A percentile compares a stretch with the other conserved stretches of the same genome.
Evolutionary conservation across 352 stramenopile genomes (phyloP).

Genomic region (Phytopythium chamaehyphon): DNA sequence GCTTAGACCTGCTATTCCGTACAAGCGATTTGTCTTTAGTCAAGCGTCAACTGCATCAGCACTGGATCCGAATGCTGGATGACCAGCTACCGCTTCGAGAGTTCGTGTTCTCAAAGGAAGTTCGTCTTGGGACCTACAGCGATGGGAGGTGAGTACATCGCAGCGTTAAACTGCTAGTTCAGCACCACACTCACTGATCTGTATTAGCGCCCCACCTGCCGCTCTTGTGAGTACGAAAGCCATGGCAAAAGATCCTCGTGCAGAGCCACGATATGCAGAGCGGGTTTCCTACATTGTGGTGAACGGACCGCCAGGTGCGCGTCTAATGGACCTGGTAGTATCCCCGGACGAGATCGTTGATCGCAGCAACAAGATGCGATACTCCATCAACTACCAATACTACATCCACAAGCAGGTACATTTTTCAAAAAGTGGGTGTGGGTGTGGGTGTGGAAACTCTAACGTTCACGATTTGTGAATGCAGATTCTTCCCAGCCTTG

Average conservation of each 20-base stretch:
- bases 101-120: constrained; percentile 86
- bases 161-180: background rate
- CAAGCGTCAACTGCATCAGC: constrained; percentile 54
- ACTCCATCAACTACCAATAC: constrained; percentile 90
- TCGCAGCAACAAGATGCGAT: constrained; percentile 20
- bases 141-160: constrained; percentile 28
- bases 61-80: constrained; percentile 69
- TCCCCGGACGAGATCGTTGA: constrained; percentile 67
- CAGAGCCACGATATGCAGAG: constrained; percentile 80
- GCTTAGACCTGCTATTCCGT: constrained; percentile 60
- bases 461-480: constrained; percentile 2
- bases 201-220: constrained; percentile 60
- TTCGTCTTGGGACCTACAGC: constrained; percentile 80
- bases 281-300: constrained; percentile 91
- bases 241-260: constrained; percentile 71
- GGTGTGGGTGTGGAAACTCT: too few species aligned
- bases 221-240: constrained; percentile 76
- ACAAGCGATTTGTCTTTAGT: constrained; percentile 70
- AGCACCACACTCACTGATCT: background rate
- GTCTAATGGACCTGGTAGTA: constrained; percentile 89
- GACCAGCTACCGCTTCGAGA: constrained; percentile 60
- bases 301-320: constrained; percentile 76
- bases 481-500: constrained; percentile 80
- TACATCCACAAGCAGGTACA: constrained; percentile 89
- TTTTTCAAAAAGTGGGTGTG: too few species aligned